phyloP scores from a whole-genome alignment of 345 rosid species.

The Citrus australasica region DNA sequence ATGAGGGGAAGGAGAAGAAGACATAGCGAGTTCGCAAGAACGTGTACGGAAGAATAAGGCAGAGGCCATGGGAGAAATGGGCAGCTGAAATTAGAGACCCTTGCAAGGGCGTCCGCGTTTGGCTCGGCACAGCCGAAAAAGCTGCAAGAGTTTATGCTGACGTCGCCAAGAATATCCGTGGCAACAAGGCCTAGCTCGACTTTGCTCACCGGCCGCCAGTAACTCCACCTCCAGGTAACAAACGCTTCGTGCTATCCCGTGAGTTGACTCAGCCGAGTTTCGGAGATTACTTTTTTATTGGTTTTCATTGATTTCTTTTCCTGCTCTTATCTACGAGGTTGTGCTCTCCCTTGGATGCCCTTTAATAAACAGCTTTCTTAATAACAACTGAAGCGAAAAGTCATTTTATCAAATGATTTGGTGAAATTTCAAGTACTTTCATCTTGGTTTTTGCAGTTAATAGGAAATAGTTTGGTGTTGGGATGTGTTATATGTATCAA shows the following conservation, averaged over 20 bases:
- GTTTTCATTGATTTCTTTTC: no score
- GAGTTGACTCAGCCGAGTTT: slow-evolving; percentile 31
- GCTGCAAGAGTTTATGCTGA: no score
- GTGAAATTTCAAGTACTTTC: neutral
- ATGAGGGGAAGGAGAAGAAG: no score
- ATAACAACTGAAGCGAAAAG: neutral
- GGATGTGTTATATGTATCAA: no score
- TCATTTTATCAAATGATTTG: neutral
- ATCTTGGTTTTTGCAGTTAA: neutral
- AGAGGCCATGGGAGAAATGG: slow-evolving; percentile 95
- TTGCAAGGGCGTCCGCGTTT: no score
- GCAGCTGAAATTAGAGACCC: slow-evolving; percentile 82
- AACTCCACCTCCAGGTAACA: slow-evolving; percentile 26
- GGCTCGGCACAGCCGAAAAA: slow-evolving; percentile 79
- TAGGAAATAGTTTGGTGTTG: neutral
- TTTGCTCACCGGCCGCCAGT: slow-evolving; percentile 22
- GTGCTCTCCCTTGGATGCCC: neutral
- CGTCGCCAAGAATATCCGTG: no score
- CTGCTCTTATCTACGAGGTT: neutral
- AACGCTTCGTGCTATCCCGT: slow-evolving; percentile 24
- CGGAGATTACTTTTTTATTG: neutral
- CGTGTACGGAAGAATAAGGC: slow-evolving; percentile 3
- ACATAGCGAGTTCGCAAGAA: no score
- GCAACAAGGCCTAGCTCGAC: slow-evolving; percentile 62
- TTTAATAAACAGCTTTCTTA: neutral